Evolutionary conservation across 139 green algal genomes (phyloP).

Genomic region (Desmodesmus armatus): DNA sequence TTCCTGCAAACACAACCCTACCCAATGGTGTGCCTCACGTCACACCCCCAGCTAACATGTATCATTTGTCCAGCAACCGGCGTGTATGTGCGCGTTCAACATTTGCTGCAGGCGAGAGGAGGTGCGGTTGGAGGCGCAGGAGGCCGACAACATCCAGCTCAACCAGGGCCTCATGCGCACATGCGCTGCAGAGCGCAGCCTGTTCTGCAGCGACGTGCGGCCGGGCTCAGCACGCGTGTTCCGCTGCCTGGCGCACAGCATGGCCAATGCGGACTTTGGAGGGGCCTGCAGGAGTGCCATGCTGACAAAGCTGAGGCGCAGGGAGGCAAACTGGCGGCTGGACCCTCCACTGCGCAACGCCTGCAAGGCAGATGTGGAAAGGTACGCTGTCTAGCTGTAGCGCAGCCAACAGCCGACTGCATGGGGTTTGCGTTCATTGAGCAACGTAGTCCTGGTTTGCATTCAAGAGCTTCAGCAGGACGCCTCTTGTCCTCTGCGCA

Average conservation of each 20-base stretch:
- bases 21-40: too few species aligned
- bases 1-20: too few species aligned
- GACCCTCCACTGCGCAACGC: constrained; percentile 78
- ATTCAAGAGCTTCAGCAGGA: too few species aligned
- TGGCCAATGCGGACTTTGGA: constrained; percentile 67
- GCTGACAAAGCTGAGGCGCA: constrained; percentile 27
- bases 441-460: too few species aligned
- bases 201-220: constrained; percentile 76
- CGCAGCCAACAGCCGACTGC: background rate
- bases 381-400: background rate
- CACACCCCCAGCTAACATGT: too few species aligned
- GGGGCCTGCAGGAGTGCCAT: constrained; percentile 54
- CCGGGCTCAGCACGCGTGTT: constrained; percentile 63
- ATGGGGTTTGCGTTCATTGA: too few species aligned
- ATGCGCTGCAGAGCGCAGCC: constrained; percentile 66
- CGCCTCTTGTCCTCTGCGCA: background rate
- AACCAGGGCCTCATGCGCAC: constrained; percentile 55
- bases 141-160: constrained; percentile 69
- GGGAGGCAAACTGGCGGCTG: constrained; percentile 79
- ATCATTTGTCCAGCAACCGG: background rate
- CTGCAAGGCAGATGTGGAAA: constrained; percentile 62
- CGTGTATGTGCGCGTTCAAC: too few species aligned
- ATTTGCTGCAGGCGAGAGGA: constrained; percentile 73
- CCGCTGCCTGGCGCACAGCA: constrained; percentile 68
- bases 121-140: constrained; percentile 68